Evolutionary conservation across 148 eudicot genomes (phyloP).

Genomic region (Cornus suecica): DNA sequence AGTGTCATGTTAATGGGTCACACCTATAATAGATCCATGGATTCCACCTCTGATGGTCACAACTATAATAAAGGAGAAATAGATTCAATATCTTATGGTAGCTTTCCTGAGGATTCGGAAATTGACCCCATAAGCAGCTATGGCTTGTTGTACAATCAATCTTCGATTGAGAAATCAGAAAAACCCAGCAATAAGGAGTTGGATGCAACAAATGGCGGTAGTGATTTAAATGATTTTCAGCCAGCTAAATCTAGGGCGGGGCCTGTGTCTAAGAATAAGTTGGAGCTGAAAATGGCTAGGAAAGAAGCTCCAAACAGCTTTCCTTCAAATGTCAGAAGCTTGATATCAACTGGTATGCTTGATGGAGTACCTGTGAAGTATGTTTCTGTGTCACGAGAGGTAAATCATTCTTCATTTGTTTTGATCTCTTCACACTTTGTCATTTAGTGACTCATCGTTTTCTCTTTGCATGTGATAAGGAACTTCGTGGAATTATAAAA

Average conservation of each 20-base stretch:
- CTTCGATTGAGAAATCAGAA: slow-evolving; percentile 21
- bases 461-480: slow-evolving; percentile 15
- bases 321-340: slow-evolving; percentile 43
- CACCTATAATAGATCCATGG: slow-evolving; percentile 22
- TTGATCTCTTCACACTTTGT: not conserved
- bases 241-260: slow-evolving; percentile 19
- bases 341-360: slow-evolving; percentile 43
- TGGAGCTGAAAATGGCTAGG: slow-evolving; percentile 26
- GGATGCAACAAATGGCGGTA: slow-evolving; percentile 17
- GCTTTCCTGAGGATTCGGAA: slow-evolving; percentile 27
- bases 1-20: slow-evolving; percentile 18
- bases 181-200: slow-evolving; percentile 20
- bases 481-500: slow-evolving; percentile 41
- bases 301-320: slow-evolving; percentile 44
- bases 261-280: slow-evolving; percentile 19
- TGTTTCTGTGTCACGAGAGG: slow-evolving; percentile 37
- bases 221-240: slow-evolving; percentile 12
- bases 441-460: not conserved
- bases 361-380: slow-evolving; percentile 43
- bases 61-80: slow-evolving; percentile 17
- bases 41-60: slow-evolving; percentile 11
- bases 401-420: slow-evolving; percentile 4
- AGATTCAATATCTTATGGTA: slow-evolving; percentile 28
- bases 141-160: slow-evolving; percentile 25
- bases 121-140: slow-evolving; percentile 28